Percentiles rank a stretch among this genome's conserved stretches.
These are phyloP conservation scores for Phytophthora quininea DNA, from an alignment of 352 stramenopile species.

Conservation along the genomic window DNA sequence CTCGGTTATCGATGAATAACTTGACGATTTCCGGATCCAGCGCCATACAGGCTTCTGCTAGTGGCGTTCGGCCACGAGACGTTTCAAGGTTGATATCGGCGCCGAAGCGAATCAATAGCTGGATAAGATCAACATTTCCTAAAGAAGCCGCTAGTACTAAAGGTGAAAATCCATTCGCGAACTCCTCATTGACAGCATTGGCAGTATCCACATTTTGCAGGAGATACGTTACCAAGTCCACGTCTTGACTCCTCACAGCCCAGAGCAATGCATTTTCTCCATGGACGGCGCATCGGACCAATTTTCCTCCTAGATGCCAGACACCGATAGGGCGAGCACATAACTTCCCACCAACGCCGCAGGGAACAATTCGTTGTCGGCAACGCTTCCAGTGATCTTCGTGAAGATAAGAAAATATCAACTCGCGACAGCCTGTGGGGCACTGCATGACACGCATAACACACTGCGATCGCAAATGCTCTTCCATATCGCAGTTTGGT, in stretches of 20 bases:
- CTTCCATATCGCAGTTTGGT: conserved; percentile 32
- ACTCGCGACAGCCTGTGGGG: conserved; percentile 58
- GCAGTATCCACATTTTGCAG: conserved; percentile 48
- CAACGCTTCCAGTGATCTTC: conserved; percentile 67
- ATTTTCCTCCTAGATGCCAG: conserved; percentile 48
- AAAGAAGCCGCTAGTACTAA: conserved; percentile 58
- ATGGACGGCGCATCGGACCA: conserved; percentile 61
- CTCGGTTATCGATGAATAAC: conserved; percentile 66
- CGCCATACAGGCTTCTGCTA: conserved; percentile 65
- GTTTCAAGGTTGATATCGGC: conserved; percentile 77
- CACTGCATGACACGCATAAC: conserved; percentile 66
- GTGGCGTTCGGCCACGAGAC: conserved; percentile 62
- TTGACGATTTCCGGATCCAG: conserved; percentile 54
- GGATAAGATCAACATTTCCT: conserved; percentile 48
- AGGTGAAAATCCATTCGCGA: conserved; percentile 69
- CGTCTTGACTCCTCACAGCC: conserved; percentile 64
- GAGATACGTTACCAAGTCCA: conserved; percentile 71
- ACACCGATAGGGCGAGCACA: conserved; percentile 67
- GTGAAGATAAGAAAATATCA: conserved; percentile 66
- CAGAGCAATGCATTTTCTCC: conserved; percentile 58
- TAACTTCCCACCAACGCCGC: conserved; percentile 52
- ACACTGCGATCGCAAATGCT: conserved; percentile 56
- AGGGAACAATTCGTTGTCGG: conserved; percentile 64
- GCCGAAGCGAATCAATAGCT: conserved; percentile 66
- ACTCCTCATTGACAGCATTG: conserved; percentile 58